Conservation (phyloP, 1,284 basidiomycete species). For the Austroboletus novae-zelandiae region DNA sequence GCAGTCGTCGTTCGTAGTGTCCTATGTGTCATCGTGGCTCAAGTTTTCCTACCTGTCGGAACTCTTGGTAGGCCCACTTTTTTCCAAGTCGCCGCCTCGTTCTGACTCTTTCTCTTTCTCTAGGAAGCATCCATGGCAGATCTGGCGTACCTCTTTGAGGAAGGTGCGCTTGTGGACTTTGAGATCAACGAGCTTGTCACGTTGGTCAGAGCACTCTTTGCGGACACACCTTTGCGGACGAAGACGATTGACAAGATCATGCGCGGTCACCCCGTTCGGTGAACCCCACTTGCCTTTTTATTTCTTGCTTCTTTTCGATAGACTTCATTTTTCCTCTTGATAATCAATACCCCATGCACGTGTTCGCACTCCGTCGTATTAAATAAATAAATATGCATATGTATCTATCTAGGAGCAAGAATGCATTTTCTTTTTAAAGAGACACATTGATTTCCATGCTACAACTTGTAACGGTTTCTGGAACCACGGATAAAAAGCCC, state of each 20-base stretch:
- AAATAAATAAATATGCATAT: slow-evolving; percentile 7
- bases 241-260: slow-evolving; percentile 75
- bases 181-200: slow-evolving; percentile 78
- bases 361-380: background rate
- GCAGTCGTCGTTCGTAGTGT: slow-evolving; percentile 67
- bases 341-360: slow-evolving; percentile 1
- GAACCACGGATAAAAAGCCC: no score
- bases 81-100: slow-evolving; percentile 1
- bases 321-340: slow-evolving; percentile 1
- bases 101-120: slow-evolving; percentile 5
- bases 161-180: slow-evolving; percentile 91
- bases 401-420: slow-evolving; percentile 10
- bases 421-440: background rate
- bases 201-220: slow-evolving; percentile 86
- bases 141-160: slow-evolving; percentile 90
- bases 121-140: slow-evolving; percentile 93
- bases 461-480: background rate
- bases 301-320: background rate
- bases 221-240: slow-evolving; percentile 81
- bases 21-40: slow-evolving; percentile 88
- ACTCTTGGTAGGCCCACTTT: slow-evolving; percentile 62
- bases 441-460: background rate
- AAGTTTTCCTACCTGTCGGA: slow-evolving; percentile 93
- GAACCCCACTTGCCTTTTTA: background rate
- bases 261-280: slow-evolving; percentile 51